Percentiles rank a stretch among this genome's conserved stretches.
Evolutionary conservation across 768 basidiomycete genomes (phyloP).

Genomic region (Fomitopsis pulvina): DNA sequence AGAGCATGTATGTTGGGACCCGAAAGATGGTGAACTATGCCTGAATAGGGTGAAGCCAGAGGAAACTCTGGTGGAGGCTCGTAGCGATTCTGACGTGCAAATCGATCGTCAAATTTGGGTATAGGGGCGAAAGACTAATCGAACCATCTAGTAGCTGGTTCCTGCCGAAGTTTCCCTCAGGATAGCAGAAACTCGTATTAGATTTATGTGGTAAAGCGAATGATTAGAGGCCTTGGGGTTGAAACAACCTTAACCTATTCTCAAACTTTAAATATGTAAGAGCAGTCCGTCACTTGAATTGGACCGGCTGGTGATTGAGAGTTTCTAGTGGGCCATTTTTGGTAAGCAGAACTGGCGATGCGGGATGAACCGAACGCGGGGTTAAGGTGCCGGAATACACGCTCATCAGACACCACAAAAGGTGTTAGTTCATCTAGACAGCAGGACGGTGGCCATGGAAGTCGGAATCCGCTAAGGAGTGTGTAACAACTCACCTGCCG

Average conservation of each 20-base stretch:
- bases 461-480: conserved; percentile 82
- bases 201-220: conserved; percentile 70
- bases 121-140: conserved; percentile 96
- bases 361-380: conserved; percentile 63
- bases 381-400: conserved; percentile 80
- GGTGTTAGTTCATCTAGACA: conserved; percentile 86
- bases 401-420: conserved; percentile 82
- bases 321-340: conserved; percentile 71
- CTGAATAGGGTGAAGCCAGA: conserved; percentile 90
- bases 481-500: conserved; percentile 88
- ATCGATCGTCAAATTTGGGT: conserved; percentile 93
- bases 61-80: conserved; percentile 95
- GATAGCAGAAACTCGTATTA: conserved; percentile 58
- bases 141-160: conserved; percentile 93
- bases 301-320: conserved; percentile 51
- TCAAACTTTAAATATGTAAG: conserved; percentile 66
- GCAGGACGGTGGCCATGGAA: conserved; percentile 86
- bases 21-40: conserved; percentile 90
- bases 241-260: conserved; percentile 85
- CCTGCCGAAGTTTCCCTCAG: conserved; percentile 86
- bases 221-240: conserved; percentile 89
- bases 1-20: conserved; percentile 83
- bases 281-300: conserved; percentile 46
- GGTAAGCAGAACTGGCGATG: conserved; percentile 70
- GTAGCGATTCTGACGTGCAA: conserved; percentile 96